phyloP scores from a whole-genome alignment of 176 grass and related monocot genomes.

The barley (Hordeum vulgare) region DNA sequence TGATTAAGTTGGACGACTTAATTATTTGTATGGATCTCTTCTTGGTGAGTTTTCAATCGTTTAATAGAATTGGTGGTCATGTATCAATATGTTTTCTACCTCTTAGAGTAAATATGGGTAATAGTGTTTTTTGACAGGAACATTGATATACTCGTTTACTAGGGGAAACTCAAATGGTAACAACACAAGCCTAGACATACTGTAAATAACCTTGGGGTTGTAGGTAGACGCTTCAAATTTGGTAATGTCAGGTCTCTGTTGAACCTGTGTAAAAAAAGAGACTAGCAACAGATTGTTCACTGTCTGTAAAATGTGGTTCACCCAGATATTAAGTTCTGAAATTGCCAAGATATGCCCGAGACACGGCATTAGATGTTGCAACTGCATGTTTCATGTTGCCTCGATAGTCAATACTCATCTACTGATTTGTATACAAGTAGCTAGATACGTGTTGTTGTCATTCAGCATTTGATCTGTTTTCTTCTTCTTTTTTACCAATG shows the following conservation, averaged over 20 bases:
- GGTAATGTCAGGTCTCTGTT: constrained; percentile 17
- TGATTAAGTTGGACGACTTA: neutral
- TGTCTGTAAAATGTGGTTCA: constrained; percentile 19
- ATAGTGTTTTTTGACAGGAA: neutral
- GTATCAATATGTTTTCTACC: neutral
- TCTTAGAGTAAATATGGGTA: neutral
- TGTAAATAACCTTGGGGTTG: constrained; percentile 64
- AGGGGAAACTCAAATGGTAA: constrained; percentile 1
- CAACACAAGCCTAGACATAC: constrained; percentile 31
- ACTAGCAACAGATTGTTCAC: neutral
- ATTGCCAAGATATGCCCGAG: neutral
- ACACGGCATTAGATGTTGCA: neutral
- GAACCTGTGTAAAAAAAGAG: constrained; percentile 35
- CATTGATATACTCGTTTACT: neutral
- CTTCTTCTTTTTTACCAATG: neutral
- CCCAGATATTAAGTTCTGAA: neutral
- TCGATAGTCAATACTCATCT: neutral
- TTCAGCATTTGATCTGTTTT: neutral
- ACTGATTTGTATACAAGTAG: neutral
- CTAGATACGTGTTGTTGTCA: neutral
- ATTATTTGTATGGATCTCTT: neutral
- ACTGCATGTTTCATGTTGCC: neutral
- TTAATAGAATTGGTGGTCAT: constrained; percentile 1
- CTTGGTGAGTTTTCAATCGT: neutral
- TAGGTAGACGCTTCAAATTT: constrained; percentile 64